phyloP scores from a whole-genome alignment of 1,139 yeast genomes.

The Torulaspora globosa region DNA sequence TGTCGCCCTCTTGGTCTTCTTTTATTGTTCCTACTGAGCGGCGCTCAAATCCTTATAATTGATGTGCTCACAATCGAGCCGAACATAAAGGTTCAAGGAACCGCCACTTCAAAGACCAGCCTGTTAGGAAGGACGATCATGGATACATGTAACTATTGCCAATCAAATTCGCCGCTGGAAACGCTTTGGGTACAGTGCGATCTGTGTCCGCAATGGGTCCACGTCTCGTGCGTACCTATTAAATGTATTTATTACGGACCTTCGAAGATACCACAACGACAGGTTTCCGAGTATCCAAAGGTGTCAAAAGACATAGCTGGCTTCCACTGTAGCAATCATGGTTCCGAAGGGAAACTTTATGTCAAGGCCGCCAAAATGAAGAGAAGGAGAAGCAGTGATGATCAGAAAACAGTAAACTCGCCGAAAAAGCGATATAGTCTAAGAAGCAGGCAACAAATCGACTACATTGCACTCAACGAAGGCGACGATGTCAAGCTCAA shows the following conservation, averaged over 20 bases:
- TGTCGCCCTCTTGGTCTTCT: not conserved
- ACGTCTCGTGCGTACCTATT: slow-evolving; percentile 23
- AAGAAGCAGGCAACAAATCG: slow-evolving; percentile 47
- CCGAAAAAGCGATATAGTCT: slow-evolving; percentile 19
- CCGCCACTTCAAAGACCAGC: not conserved
- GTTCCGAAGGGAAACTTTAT: slow-evolving; percentile 9
- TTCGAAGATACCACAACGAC: slow-evolving; percentile 3
- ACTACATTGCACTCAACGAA: slow-evolving; percentile 74
- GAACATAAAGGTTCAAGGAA: not conserved
- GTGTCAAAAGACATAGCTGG: slow-evolving; percentile 14
- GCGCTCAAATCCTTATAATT: not conserved
- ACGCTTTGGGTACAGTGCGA: slow-evolving; percentile 26
- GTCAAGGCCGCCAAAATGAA: slow-evolving; percentile 7
- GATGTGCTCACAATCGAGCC: not conserved
- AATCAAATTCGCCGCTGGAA: slow-evolving; percentile 7
- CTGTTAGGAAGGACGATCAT: not conserved
- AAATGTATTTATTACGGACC: slow-evolving; percentile 11
- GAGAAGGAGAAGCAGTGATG: slow-evolving; percentile 7
- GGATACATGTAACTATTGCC: slow-evolving; percentile 13
- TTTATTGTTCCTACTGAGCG: not conserved
- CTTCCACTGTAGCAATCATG: slow-evolving; percentile 21
- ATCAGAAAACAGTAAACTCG: not conserved
- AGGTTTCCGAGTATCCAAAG: slow-evolving; percentile 9
- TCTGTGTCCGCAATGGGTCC: slow-evolving; percentile 25
- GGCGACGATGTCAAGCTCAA: slow-evolving; percentile 64